Evolutionary conservation across 2,329 filamentous ascomycete genomes (phyloP).

Genomic region (Apiospora kogelbergensis): DNA sequence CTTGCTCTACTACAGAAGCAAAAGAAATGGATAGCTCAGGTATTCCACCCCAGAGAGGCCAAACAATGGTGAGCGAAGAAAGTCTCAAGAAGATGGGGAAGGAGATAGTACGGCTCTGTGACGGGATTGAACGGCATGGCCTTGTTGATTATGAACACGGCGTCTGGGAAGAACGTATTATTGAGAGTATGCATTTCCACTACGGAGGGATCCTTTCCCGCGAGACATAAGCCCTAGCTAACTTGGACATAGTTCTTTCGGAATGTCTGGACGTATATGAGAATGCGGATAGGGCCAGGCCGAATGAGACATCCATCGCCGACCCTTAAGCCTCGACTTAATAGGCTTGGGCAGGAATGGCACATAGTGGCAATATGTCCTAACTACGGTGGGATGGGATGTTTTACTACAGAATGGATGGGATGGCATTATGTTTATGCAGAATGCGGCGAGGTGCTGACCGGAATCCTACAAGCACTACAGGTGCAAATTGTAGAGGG

Average conservation of each 20-base stretch:
- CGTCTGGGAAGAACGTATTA: constrained; percentile 91
- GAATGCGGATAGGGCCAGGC: constrained; percentile 34
- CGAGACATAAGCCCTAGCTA: no score
- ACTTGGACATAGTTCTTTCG: constrained; percentile 26
- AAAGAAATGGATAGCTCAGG: constrained; percentile 69
- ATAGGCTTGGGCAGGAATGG: no score
- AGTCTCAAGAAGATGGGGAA: constrained; percentile 77
- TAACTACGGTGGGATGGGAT: no score
- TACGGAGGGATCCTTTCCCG: background rate
- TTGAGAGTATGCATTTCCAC: constrained; percentile 63
- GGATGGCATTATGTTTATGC: no score
- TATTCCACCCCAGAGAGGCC: constrained; percentile 54
- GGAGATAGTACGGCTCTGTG: constrained; percentile 79
- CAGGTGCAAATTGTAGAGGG: no score
- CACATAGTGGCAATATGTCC: no score
- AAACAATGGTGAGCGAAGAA: constrained; percentile 66
- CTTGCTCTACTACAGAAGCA: constrained; percentile 80
- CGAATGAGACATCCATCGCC: constrained; percentile 22
- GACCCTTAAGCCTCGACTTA: constrained; percentile 21
- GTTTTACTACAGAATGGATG: no score
- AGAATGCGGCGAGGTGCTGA: no score
- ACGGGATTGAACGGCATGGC: constrained; percentile 86
- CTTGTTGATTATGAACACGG: constrained; percentile 97
- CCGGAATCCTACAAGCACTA: no score
- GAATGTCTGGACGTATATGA: constrained; percentile 48